Conservation (phyloP, 495 filamentous ascomycete genomes). For the Penicillium subrubescens region DNA sequence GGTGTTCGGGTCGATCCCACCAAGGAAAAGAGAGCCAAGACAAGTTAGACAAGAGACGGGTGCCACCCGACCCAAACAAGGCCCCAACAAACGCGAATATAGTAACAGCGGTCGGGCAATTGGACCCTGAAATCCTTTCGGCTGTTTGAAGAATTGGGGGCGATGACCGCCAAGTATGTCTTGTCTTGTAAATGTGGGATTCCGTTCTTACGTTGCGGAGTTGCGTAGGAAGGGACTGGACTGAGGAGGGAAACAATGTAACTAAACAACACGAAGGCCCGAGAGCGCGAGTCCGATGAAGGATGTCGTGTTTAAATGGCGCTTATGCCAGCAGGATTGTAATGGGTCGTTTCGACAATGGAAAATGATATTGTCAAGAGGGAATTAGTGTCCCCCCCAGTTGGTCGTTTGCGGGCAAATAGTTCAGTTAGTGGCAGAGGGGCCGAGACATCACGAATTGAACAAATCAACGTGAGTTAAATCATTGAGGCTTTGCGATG, state of each 20-base stretch:
- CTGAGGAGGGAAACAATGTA: background rate
- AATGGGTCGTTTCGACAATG: too few species aligned
- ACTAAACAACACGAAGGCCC: background rate
- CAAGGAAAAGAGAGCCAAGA: slow-evolving; percentile 1
- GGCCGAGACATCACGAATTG: background rate
- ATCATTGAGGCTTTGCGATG: slow-evolving; percentile 2
- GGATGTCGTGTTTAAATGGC: too few species aligned
- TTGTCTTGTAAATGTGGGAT: too few species aligned
- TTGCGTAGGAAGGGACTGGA: background rate
- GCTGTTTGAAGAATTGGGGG: background rate
- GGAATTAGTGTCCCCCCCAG: background rate
- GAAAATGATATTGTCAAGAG: too few species aligned
- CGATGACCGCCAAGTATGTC: background rate
- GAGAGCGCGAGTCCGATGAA: background rate
- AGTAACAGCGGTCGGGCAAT: background rate
- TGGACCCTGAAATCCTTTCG: slow-evolving; percentile 1
- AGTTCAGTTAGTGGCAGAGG: background rate
- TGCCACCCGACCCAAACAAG: slow-evolving; percentile 10
- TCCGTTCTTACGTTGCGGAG: too few species aligned
- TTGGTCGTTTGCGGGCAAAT: background rate
- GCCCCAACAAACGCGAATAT: background rate
- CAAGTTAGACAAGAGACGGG: background rate
- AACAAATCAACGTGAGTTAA: background rate
- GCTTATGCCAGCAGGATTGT: background rate
- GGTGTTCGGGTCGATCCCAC: slow-evolving; percentile 16